These are phyloP conservation scores for Plasmodium gaboni DNA, from an alignment of 169 alveolate genomes.

Conservation along the genomic window DNA sequence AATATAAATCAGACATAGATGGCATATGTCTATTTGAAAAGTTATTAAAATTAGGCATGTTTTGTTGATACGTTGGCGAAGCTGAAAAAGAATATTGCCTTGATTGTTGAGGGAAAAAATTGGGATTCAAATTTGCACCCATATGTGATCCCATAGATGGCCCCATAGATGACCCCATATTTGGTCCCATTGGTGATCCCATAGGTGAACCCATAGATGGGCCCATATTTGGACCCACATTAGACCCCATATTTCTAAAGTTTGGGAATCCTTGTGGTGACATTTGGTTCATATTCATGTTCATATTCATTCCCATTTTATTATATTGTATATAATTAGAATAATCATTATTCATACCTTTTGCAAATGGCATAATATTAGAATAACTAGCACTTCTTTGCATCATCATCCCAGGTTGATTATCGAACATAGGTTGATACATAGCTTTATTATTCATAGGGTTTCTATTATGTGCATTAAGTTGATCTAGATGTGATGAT, in stretches of 20 bases:
- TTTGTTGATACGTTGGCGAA: constrained; percentile 25
- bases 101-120: constrained; percentile 53
- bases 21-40: constrained; percentile 27
- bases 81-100: constrained; percentile 50
- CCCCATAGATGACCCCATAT: not conserved
- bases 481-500: constrained; percentile 38
- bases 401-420: constrained; percentile 30
- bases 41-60: constrained; percentile 8
- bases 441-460: constrained; percentile 20
- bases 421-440: constrained; percentile 47
- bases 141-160: constrained; percentile 7
- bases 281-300: not conserved
- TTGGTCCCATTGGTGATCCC: not conserved
- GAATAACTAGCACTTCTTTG: constrained; percentile 54
- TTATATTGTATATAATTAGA: constrained; percentile 47
- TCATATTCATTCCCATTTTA: constrained; percentile 35
- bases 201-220: constrained; percentile 4
- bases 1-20: constrained; percentile 15
- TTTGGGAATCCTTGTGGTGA: not conserved
- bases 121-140: constrained; percentile 24
- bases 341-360: constrained; percentile 10
- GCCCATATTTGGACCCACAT: constrained; percentile 16
- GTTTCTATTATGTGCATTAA: constrained; percentile 24
- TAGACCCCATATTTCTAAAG: constrained; percentile 9
- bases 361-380: constrained; percentile 45